Conservation (phyloP, 352 stramenopile genomes). For the Pythium volutum region DNA sequence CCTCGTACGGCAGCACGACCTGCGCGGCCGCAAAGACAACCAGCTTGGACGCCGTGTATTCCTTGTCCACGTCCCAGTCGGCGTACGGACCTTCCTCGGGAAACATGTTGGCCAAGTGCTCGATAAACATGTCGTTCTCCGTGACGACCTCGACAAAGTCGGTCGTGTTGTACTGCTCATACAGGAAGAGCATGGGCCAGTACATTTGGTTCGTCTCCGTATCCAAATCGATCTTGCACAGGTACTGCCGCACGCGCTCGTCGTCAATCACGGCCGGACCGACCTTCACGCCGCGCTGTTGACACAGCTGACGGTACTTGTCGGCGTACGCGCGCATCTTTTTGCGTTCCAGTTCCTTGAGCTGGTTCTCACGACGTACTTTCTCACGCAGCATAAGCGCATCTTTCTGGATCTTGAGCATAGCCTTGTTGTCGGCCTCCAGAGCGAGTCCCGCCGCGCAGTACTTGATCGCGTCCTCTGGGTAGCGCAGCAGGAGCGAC, state of each 20-base stretch:
- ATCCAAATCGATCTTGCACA: conserved; percentile 79
- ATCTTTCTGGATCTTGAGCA: conserved; percentile 66
- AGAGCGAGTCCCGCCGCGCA: conserved; percentile 69
- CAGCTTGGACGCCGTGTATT: conserved; percentile 76
- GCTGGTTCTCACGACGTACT: conserved; percentile 47
- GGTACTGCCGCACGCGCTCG: conserved; percentile 76
- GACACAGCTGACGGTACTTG: conserved; percentile 78
- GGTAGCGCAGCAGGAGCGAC: conserved; percentile 73
- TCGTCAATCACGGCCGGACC: conserved; percentile 75
- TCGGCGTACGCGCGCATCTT: conserved; percentile 63
- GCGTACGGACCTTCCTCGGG: conserved; percentile 81
- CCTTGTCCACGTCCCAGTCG: conserved; percentile 67
- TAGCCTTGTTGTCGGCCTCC: conserved; percentile 76
- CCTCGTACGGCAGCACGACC: conserved; percentile 64
- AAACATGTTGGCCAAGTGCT: conserved; percentile 90
- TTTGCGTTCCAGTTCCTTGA: conserved; percentile 60
- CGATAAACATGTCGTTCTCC: conserved; percentile 77
- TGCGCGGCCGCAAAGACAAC: conserved; percentile 73
- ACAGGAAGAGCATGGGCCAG: conserved; percentile 84
- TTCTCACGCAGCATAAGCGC: conserved; percentile 59
- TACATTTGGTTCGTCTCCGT: conserved; percentile 53
- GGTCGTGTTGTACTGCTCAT: conserved; percentile 81
- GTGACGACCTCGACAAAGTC: conserved; percentile 83
- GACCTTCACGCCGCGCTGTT: conserved; percentile 57
- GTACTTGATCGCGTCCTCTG: conserved; percentile 78